phyloP scores from a whole-genome alignment of 306 rosid species.

The Myrica gale region DNA sequence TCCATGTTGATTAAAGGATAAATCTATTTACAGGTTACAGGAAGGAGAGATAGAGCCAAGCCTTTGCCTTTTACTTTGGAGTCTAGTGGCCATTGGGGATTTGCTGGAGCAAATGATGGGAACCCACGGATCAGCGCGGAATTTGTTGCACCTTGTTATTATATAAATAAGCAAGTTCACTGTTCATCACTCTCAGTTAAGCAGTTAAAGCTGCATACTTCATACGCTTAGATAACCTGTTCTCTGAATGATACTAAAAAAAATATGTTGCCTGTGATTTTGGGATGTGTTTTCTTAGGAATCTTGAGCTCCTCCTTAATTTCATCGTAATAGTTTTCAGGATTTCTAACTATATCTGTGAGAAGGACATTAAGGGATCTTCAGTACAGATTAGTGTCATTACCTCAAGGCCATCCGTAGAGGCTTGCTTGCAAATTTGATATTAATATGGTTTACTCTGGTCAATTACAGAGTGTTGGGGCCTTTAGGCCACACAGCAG shows the following conservation, averaged over 20 bases:
- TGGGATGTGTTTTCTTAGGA: not conserved
- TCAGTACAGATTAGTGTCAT: not conserved
- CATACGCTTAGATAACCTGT: not conserved
- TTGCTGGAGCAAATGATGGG: constrained; percentile 89
- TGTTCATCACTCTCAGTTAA: constrained; percentile 21
- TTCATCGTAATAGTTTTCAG: constrained; percentile 11
- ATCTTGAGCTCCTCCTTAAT: constrained; percentile 10
- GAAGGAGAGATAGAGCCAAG: constrained; percentile 96
- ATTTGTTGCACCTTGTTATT: constrained; percentile 87
- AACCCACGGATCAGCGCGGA: constrained; percentile 84
- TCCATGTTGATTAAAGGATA: constrained; percentile 17
- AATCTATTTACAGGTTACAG: constrained; percentile 78
- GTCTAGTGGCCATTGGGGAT: constrained; percentile 74
- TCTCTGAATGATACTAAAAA: not conserved
- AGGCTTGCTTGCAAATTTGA: not conserved
- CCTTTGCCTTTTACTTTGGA: constrained; percentile 88
- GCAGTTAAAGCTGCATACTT: constrained; percentile 10
- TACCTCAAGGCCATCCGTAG: not conserved
- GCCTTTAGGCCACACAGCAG: not conserved
- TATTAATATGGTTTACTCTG: not conserved
- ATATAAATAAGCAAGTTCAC: constrained; percentile 68
- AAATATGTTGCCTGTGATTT: not conserved
- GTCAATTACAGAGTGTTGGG: not conserved
- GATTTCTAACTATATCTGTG: not conserved
- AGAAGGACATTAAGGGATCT: not conserved